These are phyloP conservation scores for Wickerhamomyces xylosicus DNA, from an alignment of 805 yeast species.

Conservation along the genomic window DNA sequence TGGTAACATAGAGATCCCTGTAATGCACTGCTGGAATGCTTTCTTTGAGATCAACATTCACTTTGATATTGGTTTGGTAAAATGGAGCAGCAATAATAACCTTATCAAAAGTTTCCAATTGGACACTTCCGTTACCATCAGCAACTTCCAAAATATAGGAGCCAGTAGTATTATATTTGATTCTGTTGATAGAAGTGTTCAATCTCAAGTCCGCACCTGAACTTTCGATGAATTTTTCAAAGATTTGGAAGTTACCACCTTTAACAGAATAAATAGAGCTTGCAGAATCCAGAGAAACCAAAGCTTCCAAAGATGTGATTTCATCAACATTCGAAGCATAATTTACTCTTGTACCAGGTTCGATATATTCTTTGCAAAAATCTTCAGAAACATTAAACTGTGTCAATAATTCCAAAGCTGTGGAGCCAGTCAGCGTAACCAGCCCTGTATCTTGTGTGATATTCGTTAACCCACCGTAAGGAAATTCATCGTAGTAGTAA, in stretches of 20 bases:
- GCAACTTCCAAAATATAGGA: neutral
- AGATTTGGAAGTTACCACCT: constrained; percentile 37
- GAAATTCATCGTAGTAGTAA: constrained; percentile 18
- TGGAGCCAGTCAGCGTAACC: constrained; percentile 10
- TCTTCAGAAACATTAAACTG: constrained; percentile 15
- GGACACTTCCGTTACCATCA: constrained; percentile 3
- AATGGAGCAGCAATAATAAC: constrained; percentile 36
- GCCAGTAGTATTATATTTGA: constrained; percentile 7
- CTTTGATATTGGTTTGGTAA: constrained; percentile 20
- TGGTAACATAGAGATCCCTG: constrained; percentile 28
- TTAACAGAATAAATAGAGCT: constrained; percentile 23
- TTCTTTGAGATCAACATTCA: constrained; percentile 4
- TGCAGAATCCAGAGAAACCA: constrained; percentile 26
- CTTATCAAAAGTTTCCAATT: constrained; percentile 24
- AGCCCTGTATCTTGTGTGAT: constrained; percentile 17
- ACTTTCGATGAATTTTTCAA: constrained; percentile 26
- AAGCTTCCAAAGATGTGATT: constrained; percentile 33
- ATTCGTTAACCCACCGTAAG: constrained; percentile 13
- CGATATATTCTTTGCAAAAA: constrained; percentile 23
- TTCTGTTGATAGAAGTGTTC: constrained; percentile 19
- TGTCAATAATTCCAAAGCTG: constrained; percentile 19
- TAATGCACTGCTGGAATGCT: constrained; percentile 22
- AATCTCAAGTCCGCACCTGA: constrained; percentile 24
- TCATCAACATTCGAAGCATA: constrained; percentile 30
- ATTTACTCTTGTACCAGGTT: constrained; percentile 32